Percentiles rank a stretch among this genome's conserved stretches.
phyloP scores from a whole-genome alignment of 2,329 filamentous ascomycete genomes.

The Fusarium sterilihyphosum region DNA sequence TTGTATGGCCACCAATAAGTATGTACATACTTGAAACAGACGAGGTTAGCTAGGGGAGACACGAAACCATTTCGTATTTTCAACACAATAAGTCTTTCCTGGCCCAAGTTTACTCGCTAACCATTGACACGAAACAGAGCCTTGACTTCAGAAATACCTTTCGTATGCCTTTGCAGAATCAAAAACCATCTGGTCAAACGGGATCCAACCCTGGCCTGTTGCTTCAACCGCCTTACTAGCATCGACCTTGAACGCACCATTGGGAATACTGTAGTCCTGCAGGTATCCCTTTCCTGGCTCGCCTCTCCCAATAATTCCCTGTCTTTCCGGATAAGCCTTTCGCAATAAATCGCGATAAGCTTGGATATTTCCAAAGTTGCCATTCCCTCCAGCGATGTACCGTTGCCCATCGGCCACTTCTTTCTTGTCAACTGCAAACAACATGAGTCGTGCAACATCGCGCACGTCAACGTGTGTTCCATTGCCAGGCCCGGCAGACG shows the following conservation, averaged over 20 bases:
- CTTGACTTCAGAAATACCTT: neutral
- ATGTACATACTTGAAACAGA: no score
- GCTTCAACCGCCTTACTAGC: slow-evolving; percentile 1
- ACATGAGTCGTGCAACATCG: slow-evolving; percentile 10
- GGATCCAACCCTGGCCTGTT: slow-evolving; percentile 8
- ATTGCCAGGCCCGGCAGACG: neutral
- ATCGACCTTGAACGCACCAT: neutral
- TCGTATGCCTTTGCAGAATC: slow-evolving; percentile 8
- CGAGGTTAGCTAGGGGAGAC: no score
- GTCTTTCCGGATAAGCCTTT: neutral
- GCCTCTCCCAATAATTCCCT: neutral
- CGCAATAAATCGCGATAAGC: slow-evolving; percentile 14
- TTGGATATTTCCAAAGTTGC: slow-evolving; percentile 8
- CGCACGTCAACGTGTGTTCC: slow-evolving; percentile 21
- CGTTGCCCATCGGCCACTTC: slow-evolving; percentile 10
- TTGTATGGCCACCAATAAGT: neutral
- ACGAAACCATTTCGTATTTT: no score
- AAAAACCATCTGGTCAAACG: slow-evolving; percentile 5
- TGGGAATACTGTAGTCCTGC: neutral
- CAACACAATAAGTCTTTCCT: neutral
- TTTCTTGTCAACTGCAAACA: slow-evolving; percentile 1
- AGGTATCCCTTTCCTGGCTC: slow-evolving; percentile 1
- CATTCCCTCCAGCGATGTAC: slow-evolving; percentile 6
- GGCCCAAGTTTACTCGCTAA: neutral
- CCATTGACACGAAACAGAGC: neutral